A percentile compares a stretch with the other conserved stretches of the same genome.
These are phyloP conservation scores for Termitomyces sp. DNA, from an alignment of 768 basidiomycete genomes.

Conservation along the genomic window DNA sequence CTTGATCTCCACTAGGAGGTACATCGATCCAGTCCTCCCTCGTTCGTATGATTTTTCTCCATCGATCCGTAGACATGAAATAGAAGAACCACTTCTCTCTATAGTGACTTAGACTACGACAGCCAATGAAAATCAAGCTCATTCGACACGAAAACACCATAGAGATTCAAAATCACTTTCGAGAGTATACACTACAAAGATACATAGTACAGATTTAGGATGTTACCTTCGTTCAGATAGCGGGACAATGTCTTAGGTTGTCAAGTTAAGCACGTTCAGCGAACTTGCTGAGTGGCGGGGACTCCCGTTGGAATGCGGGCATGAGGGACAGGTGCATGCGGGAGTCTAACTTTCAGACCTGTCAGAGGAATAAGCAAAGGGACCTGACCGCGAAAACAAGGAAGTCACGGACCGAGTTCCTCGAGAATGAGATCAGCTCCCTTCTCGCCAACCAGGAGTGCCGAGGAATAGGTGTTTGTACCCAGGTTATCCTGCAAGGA, in stretches of 20 bases:
- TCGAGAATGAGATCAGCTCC: constrained; percentile 55
- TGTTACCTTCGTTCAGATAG: background rate
- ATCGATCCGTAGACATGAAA: no score
- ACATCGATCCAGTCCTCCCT: no score
- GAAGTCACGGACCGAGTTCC: constrained; percentile 49
- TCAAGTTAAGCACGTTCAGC: constrained; percentile 20
- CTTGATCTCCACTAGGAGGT: no score
- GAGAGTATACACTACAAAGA: background rate
- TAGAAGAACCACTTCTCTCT: no score
- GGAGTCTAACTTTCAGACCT: constrained; percentile 58
- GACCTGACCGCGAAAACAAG: background rate
- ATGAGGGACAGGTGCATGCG: constrained; percentile 66
- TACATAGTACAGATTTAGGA: background rate
- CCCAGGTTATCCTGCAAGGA: constrained; percentile 56
- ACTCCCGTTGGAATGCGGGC: constrained; percentile 51
- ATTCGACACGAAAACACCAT: background rate
- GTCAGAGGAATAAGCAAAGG: constrained; percentile 1
- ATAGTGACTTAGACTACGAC: no score
- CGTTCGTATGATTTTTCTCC: no score
- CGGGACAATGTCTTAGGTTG: no score
- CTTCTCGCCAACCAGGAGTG: constrained; percentile 66
- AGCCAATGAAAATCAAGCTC: no score
- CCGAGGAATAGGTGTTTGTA: constrained; percentile 70
- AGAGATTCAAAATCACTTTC: no score
- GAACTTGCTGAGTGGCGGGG: constrained; percentile 43